Evolutionary conservation across 805 yeast genomes (phyloP).

Genomic region (Metschnikowia hibisci): DNA sequence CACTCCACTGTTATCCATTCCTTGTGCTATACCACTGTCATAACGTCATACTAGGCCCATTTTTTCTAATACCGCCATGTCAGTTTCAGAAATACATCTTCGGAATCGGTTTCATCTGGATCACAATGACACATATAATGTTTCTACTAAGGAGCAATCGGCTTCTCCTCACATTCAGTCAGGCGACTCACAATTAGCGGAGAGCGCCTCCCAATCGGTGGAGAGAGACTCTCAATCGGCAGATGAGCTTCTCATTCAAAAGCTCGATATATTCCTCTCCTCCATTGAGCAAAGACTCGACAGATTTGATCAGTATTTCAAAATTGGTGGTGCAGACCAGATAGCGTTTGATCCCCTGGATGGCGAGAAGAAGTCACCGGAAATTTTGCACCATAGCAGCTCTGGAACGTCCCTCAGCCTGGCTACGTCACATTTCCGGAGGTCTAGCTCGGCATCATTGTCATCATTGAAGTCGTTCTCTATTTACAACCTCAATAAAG

Average conservation of each 20-base stretch:
- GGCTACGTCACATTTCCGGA: constrained; percentile 16
- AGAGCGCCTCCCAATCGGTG: no score
- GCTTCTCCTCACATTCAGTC: no score
- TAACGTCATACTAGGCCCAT: neutral
- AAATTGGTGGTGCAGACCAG: constrained; percentile 18
- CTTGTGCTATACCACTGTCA: no score
- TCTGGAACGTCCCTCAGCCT: neutral
- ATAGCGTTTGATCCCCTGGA: constrained; percentile 9
- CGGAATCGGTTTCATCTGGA: constrained; percentile 10
- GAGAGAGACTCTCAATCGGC: constrained; percentile 24
- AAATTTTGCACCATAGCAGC: neutral
- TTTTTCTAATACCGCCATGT: neutral
- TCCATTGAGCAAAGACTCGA: constrained; percentile 40
- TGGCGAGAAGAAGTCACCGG: constrained; percentile 8
- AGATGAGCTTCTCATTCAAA: constrained; percentile 40
- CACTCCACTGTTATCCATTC: neutral
- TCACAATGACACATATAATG: neutral
- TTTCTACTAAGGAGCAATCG: no score
- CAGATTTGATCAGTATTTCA: constrained; percentile 39
- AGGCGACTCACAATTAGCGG: neutral
- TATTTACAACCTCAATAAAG: constrained; percentile 27
- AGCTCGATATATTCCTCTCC: constrained; percentile 38
- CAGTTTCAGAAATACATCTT: constrained; percentile 9
- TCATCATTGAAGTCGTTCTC: constrained; percentile 30
- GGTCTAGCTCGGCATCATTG: constrained; percentile 28